phyloP scores from a whole-genome alignment of 2,329 filamentous ascomycete species.

The Xylaria digitata region DNA sequence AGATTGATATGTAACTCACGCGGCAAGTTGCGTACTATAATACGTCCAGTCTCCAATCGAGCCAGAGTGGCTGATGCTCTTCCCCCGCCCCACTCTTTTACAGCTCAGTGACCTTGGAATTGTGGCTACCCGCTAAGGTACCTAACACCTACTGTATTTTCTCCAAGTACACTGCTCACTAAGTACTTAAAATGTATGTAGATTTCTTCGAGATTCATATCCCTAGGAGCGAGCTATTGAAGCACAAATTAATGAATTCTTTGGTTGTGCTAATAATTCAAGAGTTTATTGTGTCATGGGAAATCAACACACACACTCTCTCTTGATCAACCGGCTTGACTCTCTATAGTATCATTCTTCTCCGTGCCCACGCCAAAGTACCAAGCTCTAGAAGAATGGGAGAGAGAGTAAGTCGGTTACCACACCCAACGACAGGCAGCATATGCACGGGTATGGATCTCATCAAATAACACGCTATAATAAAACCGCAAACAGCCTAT shows the following conservation, averaged over 20 bases:
- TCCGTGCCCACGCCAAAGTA: background rate
- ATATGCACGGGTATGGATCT: conserved; percentile 7
- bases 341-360: background rate
- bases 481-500: conserved; percentile 19
- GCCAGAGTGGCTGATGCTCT: conserved; percentile 6
- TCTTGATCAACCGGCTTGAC: background rate
- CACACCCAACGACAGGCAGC: background rate
- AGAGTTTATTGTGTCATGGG: no score
- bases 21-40: background rate
- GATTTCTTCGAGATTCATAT: no score
- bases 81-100: background rate
- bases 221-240: no score
- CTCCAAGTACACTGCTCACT: no score
- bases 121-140: background rate
- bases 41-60: background rate
- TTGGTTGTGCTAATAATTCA: no score
- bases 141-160: no score
- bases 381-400: background rate
- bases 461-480: conserved; percentile 17
- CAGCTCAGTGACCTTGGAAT: background rate
- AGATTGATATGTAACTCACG: conserved; percentile 12
- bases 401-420: background rate
- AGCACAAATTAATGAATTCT: no score
- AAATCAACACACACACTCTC: no score
- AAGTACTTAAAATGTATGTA: no score